phyloP scores from a whole-genome alignment of 345 rosid genomes.

The Rhodamnia rubescens region DNA sequence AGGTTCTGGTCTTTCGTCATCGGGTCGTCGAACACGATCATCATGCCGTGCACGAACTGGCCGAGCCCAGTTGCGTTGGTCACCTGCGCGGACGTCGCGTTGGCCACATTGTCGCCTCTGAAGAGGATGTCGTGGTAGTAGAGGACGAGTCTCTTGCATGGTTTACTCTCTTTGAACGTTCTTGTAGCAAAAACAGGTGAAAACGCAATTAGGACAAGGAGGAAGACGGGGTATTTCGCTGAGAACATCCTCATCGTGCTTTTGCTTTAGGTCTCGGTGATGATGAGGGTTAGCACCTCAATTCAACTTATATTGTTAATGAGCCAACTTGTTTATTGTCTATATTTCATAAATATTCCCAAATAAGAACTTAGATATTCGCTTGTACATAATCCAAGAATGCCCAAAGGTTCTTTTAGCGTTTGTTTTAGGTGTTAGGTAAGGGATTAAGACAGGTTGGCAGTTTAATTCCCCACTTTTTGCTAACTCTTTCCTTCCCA shows the following conservation, averaged over 20 bases:
- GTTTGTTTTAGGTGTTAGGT: not conserved
- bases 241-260: not conserved
- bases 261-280: not conserved
- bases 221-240: not conserved
- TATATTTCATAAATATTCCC: not conserved
- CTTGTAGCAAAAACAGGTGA: conserved; percentile 17
- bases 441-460: not conserved
- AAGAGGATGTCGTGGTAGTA: conserved; percentile 48
- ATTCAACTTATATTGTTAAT: not conserved
- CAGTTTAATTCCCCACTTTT: not conserved
- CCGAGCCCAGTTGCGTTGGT: conserved; percentile 25
- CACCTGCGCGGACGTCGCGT: conserved; percentile 34
- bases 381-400: not conserved
- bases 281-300: not conserved
- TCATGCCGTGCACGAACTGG: conserved; percentile 25
- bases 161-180: conserved; percentile 8
- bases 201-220: conserved; percentile 42
- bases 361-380: not conserved
- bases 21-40: conserved; percentile 57
- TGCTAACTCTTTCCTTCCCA: not conserved
- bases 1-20: conserved; percentile 32
- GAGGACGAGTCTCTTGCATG: conserved; percentile 40
- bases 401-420: not conserved
- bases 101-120: conserved; percentile 21
- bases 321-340: not conserved